Percentiles rank a stretch among this genome's conserved stretches.
Evolutionary conservation across 345 rosid species (phyloP).

Genomic region (Eutrema heterophyllum): DNA sequence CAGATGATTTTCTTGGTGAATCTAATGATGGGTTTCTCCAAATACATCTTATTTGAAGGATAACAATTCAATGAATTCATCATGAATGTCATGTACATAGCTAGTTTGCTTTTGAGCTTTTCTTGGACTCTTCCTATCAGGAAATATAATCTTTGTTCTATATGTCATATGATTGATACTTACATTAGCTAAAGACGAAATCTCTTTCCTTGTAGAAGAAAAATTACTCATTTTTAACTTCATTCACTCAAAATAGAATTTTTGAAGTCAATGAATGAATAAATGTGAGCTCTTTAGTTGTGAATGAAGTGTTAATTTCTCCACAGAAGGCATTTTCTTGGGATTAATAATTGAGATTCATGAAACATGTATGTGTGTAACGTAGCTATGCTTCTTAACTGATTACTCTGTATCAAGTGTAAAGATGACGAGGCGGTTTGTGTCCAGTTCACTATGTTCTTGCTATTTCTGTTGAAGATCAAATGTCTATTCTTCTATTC

Average conservation of each 20-base stretch:
- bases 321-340: neutral
- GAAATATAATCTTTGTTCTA: too few relatives aligned
- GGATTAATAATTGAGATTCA: neutral
- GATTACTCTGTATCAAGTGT: neutral
- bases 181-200: too few relatives aligned
- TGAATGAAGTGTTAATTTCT: neutral
- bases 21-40: too few relatives aligned
- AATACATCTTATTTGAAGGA: too few relatives aligned
- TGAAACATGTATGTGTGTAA: constrained; percentile 8
- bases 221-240: neutral
- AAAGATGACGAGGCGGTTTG: neutral
- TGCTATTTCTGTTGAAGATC: constrained; percentile 2
- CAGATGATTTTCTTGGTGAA: too few relatives aligned
- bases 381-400: neutral
- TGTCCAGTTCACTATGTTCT: neutral
- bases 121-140: too few relatives aligned
- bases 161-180: too few relatives aligned
- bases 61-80: too few relatives aligned
- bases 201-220: neutral
- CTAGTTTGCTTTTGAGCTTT: too few relatives aligned
- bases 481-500: constrained; percentile 14
- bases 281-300: neutral
- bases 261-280: neutral
- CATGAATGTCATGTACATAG: too few relatives aligned
- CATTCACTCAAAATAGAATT: neutral